Evolutionary conservation across 352 stramenopile genomes (phyloP), one percentile per base, ranked within the genome.

Genomic region (Globisporangium iwayamae): DNA sequence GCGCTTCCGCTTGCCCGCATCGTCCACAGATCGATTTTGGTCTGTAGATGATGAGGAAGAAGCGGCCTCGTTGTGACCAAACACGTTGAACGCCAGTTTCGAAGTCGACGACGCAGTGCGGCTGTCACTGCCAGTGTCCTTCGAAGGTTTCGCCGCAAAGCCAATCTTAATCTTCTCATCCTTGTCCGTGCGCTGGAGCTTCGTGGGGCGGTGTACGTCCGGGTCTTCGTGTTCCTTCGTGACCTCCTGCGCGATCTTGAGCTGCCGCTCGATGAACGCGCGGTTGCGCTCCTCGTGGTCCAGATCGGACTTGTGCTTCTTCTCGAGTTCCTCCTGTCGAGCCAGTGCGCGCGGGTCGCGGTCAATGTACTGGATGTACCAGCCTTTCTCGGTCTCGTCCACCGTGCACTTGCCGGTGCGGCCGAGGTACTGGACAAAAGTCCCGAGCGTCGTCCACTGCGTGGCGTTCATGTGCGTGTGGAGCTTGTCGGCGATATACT

Each of bases 381-480:
- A 99, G 18, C 97, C 97, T 67, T 98, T 97, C 67, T 99, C 97
- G 13, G 96, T 99, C 75, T 99, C 96, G 69, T 99, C 97, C 34
- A 99, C 97, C 1, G 97, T 73, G 67, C 89, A 98, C 66, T 98
- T 98, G 61, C 97, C 96, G 32, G 83, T 98, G 67, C 98, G 98
- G 2, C 97, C 97, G 30, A 99, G 84, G 75, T 99, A 99, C 82
- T 99, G 95, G 14, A 99, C 93, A 79, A 99, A 99, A 46, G 90
- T 85, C 5, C 89, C 92, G 50, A 99, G 83, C 20, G 96, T 98
- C 28, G 87, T 89, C 97, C 97, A 99, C 65, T 98, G 93, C 18
- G 98, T 99, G 0, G 96, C 87, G 78, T 99, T 99, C 97, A 99
- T 99, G 75, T 99, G 98, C 52, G 99, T 82, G 74, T 99, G 98